Base-by-base conservation (phyloP, 2,329 filamentous ascomycete species). In the Davidsoniella neocaledoniae region DNA sequence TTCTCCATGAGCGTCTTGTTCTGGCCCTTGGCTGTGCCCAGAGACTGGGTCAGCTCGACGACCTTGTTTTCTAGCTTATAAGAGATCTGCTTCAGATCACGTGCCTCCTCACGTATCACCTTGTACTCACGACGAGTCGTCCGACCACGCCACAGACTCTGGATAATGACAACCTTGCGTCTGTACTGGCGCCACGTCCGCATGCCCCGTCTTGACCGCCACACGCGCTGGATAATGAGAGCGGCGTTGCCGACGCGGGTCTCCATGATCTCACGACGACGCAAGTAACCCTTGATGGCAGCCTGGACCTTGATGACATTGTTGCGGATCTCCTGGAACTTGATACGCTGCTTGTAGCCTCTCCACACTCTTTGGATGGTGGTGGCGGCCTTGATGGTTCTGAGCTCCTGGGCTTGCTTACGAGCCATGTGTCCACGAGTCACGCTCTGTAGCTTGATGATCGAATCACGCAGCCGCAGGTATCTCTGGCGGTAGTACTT, bases 21-120 rank as follows among this genome's bases (percentile, higher is more conserved):
- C 68, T 94, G 86, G 55, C 81, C 77, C 70, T 94, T 94, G 74
- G 94, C 83, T 8, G 86, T 81, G 56, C 91, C 88, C 58, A 98
- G 68, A 46, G 83, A 86, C 65, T 98, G 91, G 1, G 91, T 98
- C 60, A 98, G 76, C 69, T 98, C 91, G 55, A 98, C 86, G 55
- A 98, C 91, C 78, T 98, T 98, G 75, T 98, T 96, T 66, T 98
- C 91, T 59, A 98, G 72, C 72, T 94, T 96, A 73, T 98, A 98
- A 2, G 91, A 96, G 58, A 98, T 98, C 66, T 96, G 90, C 73
- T 96, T 96, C 64, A 98, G 77, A 70, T 98, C 93, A 61, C 91
- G 84, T 56, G 91, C 91, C 67, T 98, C 91, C 66, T 95, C 88
- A 57, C 91, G 86, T 54, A 94, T 69, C 58, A 72, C 79, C 77